Percentiles rank a stretch among this genome's conserved stretches.
These are phyloP conservation scores for Saxophila tyrrhenica DNA, from an alignment of 495 filamentous ascomycete species.

Conservation along the genomic window DNA sequence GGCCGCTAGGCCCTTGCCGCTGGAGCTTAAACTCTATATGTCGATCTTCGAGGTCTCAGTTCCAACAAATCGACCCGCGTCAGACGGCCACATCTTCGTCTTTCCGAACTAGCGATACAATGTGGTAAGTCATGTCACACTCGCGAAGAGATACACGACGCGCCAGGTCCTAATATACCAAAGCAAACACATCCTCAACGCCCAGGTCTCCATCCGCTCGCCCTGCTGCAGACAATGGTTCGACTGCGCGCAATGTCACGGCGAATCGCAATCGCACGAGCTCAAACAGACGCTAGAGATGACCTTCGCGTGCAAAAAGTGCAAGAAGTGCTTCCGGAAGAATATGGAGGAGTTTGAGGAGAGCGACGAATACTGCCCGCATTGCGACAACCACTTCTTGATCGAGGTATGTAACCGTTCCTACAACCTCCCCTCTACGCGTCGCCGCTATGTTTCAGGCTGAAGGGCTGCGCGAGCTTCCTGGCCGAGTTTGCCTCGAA, in stretches of 20 bases:
- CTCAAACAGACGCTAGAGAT: conserved; percentile 73
- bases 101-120: no score
- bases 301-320: conserved; percentile 95
- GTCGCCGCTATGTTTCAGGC: no score
- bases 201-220: conserved; percentile 89
- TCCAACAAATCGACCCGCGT: no score
- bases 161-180: neutral
- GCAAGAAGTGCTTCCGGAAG: conserved; percentile 95
- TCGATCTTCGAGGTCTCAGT: no score
- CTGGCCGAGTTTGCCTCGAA: no score
- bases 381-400: conserved; percentile 97
- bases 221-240: conserved; percentile 98
- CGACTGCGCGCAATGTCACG: conserved; percentile 93
- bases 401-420: no score
- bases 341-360: conserved; percentile 86
- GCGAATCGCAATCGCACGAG: conserved; percentile 54
- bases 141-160: neutral
- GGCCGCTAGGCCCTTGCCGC: no score
- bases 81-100: no score
- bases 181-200: conserved; percentile 96
- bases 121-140: conserved; percentile 17
- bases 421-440: no score
- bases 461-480: no score
- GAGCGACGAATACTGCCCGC: conserved; percentile 96
- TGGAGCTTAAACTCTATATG: neutral